A percentile compares a stretch with the other conserved stretches of the same genome.
Conservation (phyloP, 2,329 filamentous ascomycete species). For the Fusarium continuum region DNA sequence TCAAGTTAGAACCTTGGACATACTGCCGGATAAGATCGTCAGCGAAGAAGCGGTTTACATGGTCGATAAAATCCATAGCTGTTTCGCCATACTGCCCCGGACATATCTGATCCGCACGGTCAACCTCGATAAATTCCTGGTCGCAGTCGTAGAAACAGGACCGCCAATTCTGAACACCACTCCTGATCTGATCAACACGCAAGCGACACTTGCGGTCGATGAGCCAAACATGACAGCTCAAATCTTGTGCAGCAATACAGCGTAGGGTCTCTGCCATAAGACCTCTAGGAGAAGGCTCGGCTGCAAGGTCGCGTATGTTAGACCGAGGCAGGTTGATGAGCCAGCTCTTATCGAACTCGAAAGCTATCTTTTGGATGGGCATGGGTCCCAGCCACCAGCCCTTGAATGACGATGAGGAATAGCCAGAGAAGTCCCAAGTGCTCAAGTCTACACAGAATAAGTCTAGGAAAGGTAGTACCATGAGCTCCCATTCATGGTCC, state of each 20-base stretch:
- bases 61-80: neutral
- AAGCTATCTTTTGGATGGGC: neutral
- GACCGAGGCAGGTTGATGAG: no score
- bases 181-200: neutral
- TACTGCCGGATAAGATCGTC: no score
- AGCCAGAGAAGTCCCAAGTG: no score
- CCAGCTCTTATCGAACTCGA: neutral
- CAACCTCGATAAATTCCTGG: neutral
- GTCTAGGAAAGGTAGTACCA: neutral
- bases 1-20: no score
- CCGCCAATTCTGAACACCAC: no score
- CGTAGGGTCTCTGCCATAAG: neutral
- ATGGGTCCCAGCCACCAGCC: no score
- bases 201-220: neutral
- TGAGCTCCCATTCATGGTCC: neutral
- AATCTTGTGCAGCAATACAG: neutral
- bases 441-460: no score
- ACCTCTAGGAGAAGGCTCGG: neutral
- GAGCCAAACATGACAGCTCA: neutral
- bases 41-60: neutral
- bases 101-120: neutral
- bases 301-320: no score
- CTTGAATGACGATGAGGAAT: no score
- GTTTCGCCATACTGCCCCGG: neutral
- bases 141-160: neutral